phyloP scores from a whole-genome alignment of 805 yeast species.

The Barnettozyma sp. region DNA sequence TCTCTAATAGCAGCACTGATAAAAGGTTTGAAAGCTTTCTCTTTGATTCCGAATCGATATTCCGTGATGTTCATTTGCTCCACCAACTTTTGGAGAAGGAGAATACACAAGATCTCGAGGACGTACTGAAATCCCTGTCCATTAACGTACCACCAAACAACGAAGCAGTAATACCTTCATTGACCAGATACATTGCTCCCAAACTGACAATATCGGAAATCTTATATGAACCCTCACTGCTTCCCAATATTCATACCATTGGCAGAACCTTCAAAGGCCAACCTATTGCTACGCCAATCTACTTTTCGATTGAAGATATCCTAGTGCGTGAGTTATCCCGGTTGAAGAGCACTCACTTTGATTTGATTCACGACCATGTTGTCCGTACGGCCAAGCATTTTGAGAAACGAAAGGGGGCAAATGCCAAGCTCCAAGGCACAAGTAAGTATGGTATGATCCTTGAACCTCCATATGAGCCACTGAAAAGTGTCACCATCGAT shows the following conservation, averaged over 20 bases:
- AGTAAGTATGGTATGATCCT: conserved; percentile 17
- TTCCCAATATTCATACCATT: not conserved
- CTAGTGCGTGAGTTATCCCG: conserved; percentile 7
- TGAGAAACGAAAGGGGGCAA: conserved; percentile 6
- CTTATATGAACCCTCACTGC: not conserved
- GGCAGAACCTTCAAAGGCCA: not conserved
- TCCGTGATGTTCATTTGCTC: not conserved
- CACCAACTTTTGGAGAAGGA: not conserved
- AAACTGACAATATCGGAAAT: not conserved
- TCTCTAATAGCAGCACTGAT: conserved; percentile 13
- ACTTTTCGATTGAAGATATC: conserved; percentile 12
- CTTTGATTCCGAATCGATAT: not conserved
- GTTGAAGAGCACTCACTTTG: conserved; percentile 3
- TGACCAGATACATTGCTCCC: not conserved
- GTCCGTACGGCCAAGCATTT: conserved; percentile 12
- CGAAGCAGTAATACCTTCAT: not conserved
- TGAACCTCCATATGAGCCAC: too few relatives aligned
- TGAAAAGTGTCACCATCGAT: too few relatives aligned
- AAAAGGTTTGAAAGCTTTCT: conserved; percentile 11
- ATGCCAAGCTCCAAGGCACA: conserved; percentile 13
- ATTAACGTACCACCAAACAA: not conserved
- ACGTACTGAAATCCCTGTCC: not conserved
- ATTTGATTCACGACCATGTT: conserved; percentile 11
- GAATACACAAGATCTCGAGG: not conserved
- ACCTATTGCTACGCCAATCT: not conserved